Percentiles rank a stretch among this genome's conserved stretches.
These are phyloP conservation scores for Pulicaria dysenterica DNA, from an alignment of 129 eudicot genomes.

Conservation along the genomic window DNA sequence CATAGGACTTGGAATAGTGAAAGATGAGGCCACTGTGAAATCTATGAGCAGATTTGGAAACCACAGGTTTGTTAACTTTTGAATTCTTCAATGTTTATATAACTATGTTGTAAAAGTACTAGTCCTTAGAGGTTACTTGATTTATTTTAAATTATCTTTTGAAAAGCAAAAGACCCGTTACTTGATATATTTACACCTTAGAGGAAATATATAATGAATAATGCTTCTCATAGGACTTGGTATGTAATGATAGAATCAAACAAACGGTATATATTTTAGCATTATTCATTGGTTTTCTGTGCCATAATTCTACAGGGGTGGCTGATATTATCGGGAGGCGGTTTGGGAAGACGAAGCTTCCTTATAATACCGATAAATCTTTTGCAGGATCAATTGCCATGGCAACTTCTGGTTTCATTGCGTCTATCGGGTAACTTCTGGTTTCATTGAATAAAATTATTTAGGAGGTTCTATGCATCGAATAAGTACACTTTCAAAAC, in stretches of 20 bases:
- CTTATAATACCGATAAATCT: slow-evolving; percentile 74
- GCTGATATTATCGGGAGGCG: slow-evolving; percentile 90
- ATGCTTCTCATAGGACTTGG: too few relatives aligned
- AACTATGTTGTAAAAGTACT: too few relatives aligned
- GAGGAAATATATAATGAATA: too few relatives aligned
- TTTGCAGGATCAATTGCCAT: slow-evolving; percentile 74
- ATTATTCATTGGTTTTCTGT: background rate
- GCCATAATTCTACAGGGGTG: slow-evolving; percentile 42
- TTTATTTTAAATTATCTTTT: too few relatives aligned
- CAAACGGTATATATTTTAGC: background rate
- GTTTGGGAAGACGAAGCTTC: slow-evolving; percentile 67
- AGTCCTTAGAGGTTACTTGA: too few relatives aligned
- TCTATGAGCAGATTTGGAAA: slow-evolving; percentile 92
- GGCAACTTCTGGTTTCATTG: slow-evolving; percentile 66
- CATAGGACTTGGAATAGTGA: slow-evolving; percentile 75
- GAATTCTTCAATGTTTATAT: too few relatives aligned
- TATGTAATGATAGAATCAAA: slow-evolving; percentile 10
- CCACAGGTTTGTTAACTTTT: slow-evolving; percentile 47
- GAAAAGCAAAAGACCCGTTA: too few relatives aligned
- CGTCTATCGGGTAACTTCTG: slow-evolving; percentile 91
- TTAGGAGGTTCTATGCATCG: too few relatives aligned
- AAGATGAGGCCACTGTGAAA: slow-evolving; percentile 80
- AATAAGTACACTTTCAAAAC: too few relatives aligned
- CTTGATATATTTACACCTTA: too few relatives aligned
- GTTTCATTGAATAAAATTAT: too few relatives aligned